Conservation (phyloP, 345 rosid genomes). For the Dovyalis caffra region DNA sequence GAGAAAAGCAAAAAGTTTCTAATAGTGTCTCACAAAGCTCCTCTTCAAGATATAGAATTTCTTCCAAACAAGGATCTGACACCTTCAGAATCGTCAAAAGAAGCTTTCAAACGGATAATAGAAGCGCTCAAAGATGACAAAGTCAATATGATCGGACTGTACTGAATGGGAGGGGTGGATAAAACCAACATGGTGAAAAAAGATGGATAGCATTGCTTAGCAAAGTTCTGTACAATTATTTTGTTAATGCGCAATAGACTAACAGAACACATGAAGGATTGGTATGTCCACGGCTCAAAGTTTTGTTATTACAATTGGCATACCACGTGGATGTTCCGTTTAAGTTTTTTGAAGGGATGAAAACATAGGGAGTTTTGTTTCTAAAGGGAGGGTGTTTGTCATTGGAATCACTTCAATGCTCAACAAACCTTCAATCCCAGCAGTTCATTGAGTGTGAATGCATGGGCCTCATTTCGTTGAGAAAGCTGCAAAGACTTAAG, state of each 20-base stretch:
- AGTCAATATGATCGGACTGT: too few species aligned
- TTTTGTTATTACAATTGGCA: background rate
- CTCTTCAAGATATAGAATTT: too few species aligned
- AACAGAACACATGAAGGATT: background rate
- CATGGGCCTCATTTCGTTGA: background rate
- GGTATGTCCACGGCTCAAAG: background rate
- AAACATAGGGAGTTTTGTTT: constrained; percentile 1
- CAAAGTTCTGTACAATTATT: constrained; percentile 5
- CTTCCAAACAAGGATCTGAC: too few species aligned
- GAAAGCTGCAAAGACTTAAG: constrained; percentile 1
- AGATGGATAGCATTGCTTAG: too few species aligned
- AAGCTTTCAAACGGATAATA: too few species aligned
- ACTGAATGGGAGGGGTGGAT: too few species aligned
- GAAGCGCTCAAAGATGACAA: too few species aligned
- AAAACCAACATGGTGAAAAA: too few species aligned
- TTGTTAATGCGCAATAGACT: background rate
- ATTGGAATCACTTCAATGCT: background rate
- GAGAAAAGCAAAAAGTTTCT: too few species aligned
- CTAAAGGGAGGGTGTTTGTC: background rate
- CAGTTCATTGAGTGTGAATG: background rate
- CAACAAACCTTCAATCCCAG: constrained; percentile 2
- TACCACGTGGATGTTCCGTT: background rate
- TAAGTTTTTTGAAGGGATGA: background rate
- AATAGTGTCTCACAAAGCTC: too few species aligned
- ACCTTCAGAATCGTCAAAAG: too few species aligned